Percentiles rank a stretch among this genome's conserved stretches.
Evolutionary conservation across 495 filamentous ascomycete species (phyloP).

Genomic region (Corynascus novoguineensis): DNA sequence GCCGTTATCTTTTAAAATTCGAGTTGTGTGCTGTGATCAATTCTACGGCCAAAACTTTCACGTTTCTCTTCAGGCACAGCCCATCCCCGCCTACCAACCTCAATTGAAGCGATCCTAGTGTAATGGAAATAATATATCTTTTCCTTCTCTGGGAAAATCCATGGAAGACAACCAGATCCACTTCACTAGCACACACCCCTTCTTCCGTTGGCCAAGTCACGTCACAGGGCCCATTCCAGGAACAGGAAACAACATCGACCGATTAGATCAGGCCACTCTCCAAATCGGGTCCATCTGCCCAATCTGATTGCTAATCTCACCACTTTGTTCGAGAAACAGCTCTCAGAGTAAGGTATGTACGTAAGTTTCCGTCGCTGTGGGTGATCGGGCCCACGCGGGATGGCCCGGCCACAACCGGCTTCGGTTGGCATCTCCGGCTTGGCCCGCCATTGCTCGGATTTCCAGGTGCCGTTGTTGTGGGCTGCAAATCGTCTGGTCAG

Average conservation of each 20-base stretch:
- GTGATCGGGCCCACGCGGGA: not conserved
- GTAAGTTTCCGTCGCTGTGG: slow-evolving; percentile 1
- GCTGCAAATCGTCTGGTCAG: not conserved
- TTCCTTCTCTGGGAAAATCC: too few relatives aligned
- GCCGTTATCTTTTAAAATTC: not conserved
- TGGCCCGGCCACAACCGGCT: not conserved
- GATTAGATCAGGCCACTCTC: too few relatives aligned
- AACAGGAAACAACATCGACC: too few relatives aligned
- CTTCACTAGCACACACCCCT: too few relatives aligned
- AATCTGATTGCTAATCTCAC: too few relatives aligned
- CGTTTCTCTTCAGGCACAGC: not conserved
- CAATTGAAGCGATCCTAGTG: too few relatives aligned
- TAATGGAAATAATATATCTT: too few relatives aligned
- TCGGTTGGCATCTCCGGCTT: not conserved
- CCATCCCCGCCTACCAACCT: too few relatives aligned
- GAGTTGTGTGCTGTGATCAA: not conserved
- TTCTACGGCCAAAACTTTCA: not conserved
- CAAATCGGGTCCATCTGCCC: too few relatives aligned
- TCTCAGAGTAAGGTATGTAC: not conserved
- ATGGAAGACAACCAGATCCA: too few relatives aligned
- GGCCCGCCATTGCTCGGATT: not conserved
- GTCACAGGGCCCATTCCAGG: too few relatives aligned
- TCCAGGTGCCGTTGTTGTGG: not conserved
- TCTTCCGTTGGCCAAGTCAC: too few relatives aligned
- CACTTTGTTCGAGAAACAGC: not conserved